Evolutionary conservation across 2,329 filamentous ascomycete species (phyloP), one percentile per base, ranked within the genome.

Genomic region (Nemania diffusa): DNA sequence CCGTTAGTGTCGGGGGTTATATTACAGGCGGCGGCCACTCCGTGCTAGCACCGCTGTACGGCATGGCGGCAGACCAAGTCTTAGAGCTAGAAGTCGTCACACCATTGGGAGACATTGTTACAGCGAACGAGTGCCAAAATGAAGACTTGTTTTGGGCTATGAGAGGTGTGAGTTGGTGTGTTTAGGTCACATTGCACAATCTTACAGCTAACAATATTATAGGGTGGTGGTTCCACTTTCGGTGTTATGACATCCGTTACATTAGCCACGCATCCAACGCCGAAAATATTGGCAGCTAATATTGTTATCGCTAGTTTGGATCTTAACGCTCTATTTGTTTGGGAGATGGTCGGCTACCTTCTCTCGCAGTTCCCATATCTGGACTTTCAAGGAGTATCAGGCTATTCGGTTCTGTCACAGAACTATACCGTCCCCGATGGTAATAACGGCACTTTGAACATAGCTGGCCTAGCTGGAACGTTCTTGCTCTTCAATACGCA

Each of bases 111-210:
- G 73, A 82, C 3, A 78, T 85, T 3, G 51, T 88, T 2, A 81
- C 79, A 0, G 82, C 84, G 0, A 88, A 85, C 55, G 84, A 84
- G 37, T 81, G 83, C 11, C 79, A 84, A 34, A 81, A 90, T 62
- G 63, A 77, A 0, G 87, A 90, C 58, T 76, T 91, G 0, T 91
- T 89, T 75, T 91, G 88, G 88, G 89, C 89, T 0, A 79, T 90
- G 67, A 78, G 85, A 67, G 88, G 88, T 9, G 83, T 87, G 76
- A 17, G 37, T 40, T 17, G 75, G 81, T 79, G 9, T 9, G 8
- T 17, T 3, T 7, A 0, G 8, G 29, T 37, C 15, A 15, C 6
- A 27, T 40, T 53, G 15, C 32, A 7, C 9, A 22, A 32, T 17
- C 46, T 32, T 7, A 17, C 27, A 15, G 24, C 34, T 51, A 20